Conservation (phyloP, 2,329 filamentous ascomycete species). For the Phialophora macrospora region DNA sequence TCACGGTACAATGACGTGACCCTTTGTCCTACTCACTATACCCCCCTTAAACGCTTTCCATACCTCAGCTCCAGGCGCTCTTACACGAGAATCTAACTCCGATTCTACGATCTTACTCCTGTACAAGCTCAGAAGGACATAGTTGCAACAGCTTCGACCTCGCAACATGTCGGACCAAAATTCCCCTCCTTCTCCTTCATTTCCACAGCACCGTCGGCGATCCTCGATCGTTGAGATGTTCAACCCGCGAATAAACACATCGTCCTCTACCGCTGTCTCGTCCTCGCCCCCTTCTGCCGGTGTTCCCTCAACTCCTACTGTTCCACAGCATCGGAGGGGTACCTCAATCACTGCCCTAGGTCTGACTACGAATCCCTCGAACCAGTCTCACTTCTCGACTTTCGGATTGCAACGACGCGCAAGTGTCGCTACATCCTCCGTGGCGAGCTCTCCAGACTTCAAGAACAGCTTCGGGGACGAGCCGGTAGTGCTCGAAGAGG, state of each 20-base stretch:
- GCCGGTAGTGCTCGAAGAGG: slow-evolving; percentile 66
- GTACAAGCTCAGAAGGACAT: background rate
- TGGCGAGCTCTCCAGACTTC: slow-evolving; percentile 48
- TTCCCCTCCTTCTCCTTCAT: slow-evolving; percentile 45
- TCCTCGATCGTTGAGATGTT: slow-evolving; percentile 53
- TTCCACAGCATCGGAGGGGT: slow-evolving; percentile 65
- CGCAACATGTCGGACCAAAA: slow-evolving; percentile 51
- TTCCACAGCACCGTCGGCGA: slow-evolving; percentile 49
- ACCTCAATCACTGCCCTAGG: slow-evolving; percentile 73
- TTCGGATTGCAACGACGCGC: slow-evolving; percentile 60
- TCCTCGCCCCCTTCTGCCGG: slow-evolving; percentile 53
- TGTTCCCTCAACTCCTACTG: slow-evolving; percentile 50
- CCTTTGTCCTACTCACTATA: slow-evolving; percentile 19
- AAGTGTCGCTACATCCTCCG: slow-evolving; percentile 69
- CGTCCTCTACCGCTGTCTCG: slow-evolving; percentile 44
- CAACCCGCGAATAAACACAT: slow-evolving; percentile 52
- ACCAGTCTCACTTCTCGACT: slow-evolving; percentile 58
- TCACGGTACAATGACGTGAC: slow-evolving; percentile 24
- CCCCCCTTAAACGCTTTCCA: slow-evolving; percentile 6
- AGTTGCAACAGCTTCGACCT: slow-evolving; percentile 3
- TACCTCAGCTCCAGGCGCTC: slow-evolving; percentile 6
- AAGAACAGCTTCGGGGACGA: slow-evolving; percentile 44
- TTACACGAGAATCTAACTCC: slow-evolving; percentile 4
- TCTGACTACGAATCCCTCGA: slow-evolving; percentile 68
- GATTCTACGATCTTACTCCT: slow-evolving; percentile 3